These are phyloP conservation scores for Diplodia scrobiculata DNA, from an alignment of 2,329 filamentous ascomycete species.

Conservation along the genomic window DNA sequence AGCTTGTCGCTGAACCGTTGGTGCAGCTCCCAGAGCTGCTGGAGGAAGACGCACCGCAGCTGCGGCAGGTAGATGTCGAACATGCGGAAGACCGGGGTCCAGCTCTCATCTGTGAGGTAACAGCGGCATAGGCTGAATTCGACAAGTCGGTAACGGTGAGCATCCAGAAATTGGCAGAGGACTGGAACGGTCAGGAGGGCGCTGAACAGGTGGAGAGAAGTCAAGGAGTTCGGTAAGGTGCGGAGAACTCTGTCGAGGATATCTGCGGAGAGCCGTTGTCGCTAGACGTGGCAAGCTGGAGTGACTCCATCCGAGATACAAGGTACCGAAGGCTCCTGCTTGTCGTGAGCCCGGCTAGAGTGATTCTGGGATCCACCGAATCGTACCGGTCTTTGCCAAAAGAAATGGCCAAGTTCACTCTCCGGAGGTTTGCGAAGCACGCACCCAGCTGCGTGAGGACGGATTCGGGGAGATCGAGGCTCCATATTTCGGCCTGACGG, in stretches of 20 bases:
- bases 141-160: not conserved
- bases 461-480: no score
- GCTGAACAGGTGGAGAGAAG: not conserved
- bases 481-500: no score
- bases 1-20: not conserved
- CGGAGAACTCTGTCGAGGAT: not conserved
- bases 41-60: not conserved
- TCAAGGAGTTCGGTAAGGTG: not conserved
- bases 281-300: not conserved
- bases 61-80: not conserved
- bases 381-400: not conserved
- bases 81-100: not conserved
- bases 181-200: not conserved
- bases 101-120: not conserved
- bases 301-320: not conserved
- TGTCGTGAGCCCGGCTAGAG: not conserved
- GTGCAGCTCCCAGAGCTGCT: constrained; percentile 1
- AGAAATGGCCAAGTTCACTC: not conserved
- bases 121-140: not conserved
- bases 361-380: not conserved
- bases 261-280: not conserved
- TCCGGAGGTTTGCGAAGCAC: not conserved
- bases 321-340: not conserved
- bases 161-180: not conserved
- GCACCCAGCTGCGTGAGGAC: no score